phyloP scores from a whole-genome alignment of 306 rosid species.

The Abrus pulchellus region DNA sequence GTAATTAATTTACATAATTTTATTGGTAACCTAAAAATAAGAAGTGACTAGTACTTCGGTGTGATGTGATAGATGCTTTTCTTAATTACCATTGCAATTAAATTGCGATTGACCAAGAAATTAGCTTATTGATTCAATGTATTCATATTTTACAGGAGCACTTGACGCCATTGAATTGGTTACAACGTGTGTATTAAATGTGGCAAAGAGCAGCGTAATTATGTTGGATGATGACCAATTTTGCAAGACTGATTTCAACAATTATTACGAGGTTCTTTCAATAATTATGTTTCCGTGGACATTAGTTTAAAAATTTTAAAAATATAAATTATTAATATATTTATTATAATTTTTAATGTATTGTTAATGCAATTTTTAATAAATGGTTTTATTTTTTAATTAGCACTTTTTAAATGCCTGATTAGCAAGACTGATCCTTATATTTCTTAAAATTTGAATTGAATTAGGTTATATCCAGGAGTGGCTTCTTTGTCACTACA shows the following conservation, averaged over 20 bases:
- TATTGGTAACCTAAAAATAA: neutral
- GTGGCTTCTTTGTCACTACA: too few relatives aligned
- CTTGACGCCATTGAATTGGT: neutral
- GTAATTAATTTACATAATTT: neutral
- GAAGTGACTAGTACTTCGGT: neutral
- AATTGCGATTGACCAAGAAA: neutral
- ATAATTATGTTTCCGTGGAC: too few relatives aligned
- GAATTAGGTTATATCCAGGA: too few relatives aligned
- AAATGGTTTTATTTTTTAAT: too few relatives aligned
- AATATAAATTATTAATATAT: too few relatives aligned
- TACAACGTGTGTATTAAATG: neutral
- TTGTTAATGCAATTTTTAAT: too few relatives aligned
- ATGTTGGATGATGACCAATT: neutral
- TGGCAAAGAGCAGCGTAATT: neutral
- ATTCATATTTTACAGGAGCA: neutral
- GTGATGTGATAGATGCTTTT: slow-evolving; percentile 1
- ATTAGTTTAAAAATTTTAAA: too few relatives aligned
- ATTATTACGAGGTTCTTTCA: too few relatives aligned
- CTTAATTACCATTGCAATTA: slow-evolving; percentile 1
- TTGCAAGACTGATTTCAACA: neutral
- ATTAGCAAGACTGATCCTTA: too few relatives aligned
- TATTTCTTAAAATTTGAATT: too few relatives aligned
- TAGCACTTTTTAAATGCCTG: too few relatives aligned
- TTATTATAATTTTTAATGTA: too few relatives aligned
- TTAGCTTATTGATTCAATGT: slow-evolving; percentile 3